Evolutionary conservation across 148 eudicot genomes (phyloP), one percentile per base, ranked within the genome.

Genomic region (Oxyria digyna): DNA sequence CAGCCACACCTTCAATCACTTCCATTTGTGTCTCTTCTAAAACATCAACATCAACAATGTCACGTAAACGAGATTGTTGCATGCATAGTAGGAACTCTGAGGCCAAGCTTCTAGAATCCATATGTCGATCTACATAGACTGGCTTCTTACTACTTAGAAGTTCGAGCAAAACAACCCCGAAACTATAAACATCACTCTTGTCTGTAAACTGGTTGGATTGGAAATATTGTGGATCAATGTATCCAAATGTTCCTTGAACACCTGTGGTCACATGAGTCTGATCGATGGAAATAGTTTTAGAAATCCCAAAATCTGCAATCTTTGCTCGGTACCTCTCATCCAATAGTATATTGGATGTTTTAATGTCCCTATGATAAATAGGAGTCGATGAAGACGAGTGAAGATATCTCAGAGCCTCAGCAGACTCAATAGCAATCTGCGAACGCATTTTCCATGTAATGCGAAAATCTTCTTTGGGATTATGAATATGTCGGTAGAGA

Each of bases 181-280:
- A 55, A 26, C 63, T 55, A 55, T 55, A 55, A 27, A 55, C 63
- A 27, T 55, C 63, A 55, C 63, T 55, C 5, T 55, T 55, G 1
- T 27, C 35, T 3, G 33, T 55, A 13, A 55, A 55, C n/a, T 27
- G 32, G 17, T 27, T 15, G 0, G 63, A 55, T 55, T 55, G 63
- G n/a, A 24, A 26, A 13, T 11, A 55, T 1, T 55, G 27, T 11
- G 63, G 63, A 55, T 27, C 63, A 13, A 55, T 55, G 35, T 55
- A 55, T 55, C 63, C 63, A 12, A 55, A 55, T 55, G 63, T 55
- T 10, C 63, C 63, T 8, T 55, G 63, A 27, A 55, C 63, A 55
- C n/a, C 1, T 1, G 63, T 55, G 15, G 63, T 55, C 33, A 26
- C 32, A 55, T 55, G 63, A 2, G 63, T 55, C 14, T 55, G 63